A percentile compares a stretch with the other conserved stretches of the same genome.
These are phyloP conservation scores for Domatiomyces globalis DNA, from an alignment of 2,329 filamentous ascomycete genomes.

Conservation along the genomic window DNA sequence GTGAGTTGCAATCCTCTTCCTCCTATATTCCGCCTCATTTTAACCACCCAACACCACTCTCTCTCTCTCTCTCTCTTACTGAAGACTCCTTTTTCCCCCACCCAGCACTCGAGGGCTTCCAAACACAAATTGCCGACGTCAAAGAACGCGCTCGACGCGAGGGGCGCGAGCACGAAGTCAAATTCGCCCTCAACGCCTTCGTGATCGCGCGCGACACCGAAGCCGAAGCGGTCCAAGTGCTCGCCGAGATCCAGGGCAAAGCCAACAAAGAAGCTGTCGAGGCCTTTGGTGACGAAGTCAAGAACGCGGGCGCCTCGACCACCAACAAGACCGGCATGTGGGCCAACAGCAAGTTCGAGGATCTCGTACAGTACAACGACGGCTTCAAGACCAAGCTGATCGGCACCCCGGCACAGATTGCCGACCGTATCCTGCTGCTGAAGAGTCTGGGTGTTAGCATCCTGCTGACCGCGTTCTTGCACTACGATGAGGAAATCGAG, in stretches of 20 bases:
- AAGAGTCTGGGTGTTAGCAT: conserved; percentile 28
- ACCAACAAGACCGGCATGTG: conserved; percentile 39
- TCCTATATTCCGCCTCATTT: background rate
- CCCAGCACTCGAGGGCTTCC: conserved; percentile 35
- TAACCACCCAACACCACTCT: background rate
- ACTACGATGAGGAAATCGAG: conserved; percentile 41
- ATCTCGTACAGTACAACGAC: conserved; percentile 42
- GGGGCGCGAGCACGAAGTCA: conserved; percentile 31
- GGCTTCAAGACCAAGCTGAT: conserved; percentile 43
- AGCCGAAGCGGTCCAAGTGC: conserved; percentile 37
- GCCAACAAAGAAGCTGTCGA: conserved; percentile 38
- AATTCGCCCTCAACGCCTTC: conserved; percentile 36
- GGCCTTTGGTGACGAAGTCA: conserved; percentile 36
- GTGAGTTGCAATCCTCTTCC: conserved; percentile 1
- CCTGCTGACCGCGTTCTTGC: conserved; percentile 35
- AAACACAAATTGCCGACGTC: conserved; percentile 37
- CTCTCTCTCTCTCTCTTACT: background rate
- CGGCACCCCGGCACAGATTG: conserved; percentile 50
- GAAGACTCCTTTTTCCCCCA: background rate
- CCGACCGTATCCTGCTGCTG: conserved; percentile 53
- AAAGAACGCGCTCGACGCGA: conserved; percentile 32
- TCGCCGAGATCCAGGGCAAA: conserved; percentile 41
- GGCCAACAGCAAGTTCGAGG: conserved; percentile 38
- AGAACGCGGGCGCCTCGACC: conserved; percentile 37
- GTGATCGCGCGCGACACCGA: conserved; percentile 35